Evolutionary conservation across 352 stramenopile species (phyloP).

Genomic region (Pythium phragmitis): DNA sequence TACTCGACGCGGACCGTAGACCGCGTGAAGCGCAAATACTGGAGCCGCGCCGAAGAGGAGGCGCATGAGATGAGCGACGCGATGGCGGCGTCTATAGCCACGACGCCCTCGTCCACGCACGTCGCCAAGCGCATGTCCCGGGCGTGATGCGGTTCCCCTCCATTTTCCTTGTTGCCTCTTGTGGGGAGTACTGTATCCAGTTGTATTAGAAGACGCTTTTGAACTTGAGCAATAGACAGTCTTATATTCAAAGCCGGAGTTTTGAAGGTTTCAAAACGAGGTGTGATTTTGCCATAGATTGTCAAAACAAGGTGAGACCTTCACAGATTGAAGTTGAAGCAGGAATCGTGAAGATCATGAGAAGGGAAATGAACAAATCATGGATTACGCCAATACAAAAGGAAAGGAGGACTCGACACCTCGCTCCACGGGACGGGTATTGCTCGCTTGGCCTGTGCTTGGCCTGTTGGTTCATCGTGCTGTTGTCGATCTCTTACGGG

Average conservation of each 20-base stretch:
- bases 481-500: conserved; percentile 15
- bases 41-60: conserved; percentile 25
- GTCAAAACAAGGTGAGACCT: neutral
- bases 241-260: neutral
- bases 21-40: conserved; percentile 78
- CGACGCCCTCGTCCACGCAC: conserved; percentile 19
- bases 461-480: no score
- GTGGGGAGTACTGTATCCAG: neutral
- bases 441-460: no score
- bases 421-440: no score
- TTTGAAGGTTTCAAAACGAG: neutral
- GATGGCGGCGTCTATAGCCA: conserved; percentile 3
- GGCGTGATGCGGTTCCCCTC: neutral
- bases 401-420: no score
- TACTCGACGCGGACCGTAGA: conserved; percentile 85
- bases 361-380: neutral
- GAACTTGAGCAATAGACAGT: neutral
- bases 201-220: conserved; percentile 8
- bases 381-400: neutral
- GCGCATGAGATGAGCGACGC: neutral
- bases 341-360: neutral
- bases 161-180: neutral
- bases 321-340: no score
- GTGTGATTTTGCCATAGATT: neutral
- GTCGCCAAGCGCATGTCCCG: conserved; percentile 16